Percentiles rank a stretch among this genome's conserved stretches.
Conservation (phyloP, 805 yeast species). For the Scheffersomyces spartinae region DNA sequence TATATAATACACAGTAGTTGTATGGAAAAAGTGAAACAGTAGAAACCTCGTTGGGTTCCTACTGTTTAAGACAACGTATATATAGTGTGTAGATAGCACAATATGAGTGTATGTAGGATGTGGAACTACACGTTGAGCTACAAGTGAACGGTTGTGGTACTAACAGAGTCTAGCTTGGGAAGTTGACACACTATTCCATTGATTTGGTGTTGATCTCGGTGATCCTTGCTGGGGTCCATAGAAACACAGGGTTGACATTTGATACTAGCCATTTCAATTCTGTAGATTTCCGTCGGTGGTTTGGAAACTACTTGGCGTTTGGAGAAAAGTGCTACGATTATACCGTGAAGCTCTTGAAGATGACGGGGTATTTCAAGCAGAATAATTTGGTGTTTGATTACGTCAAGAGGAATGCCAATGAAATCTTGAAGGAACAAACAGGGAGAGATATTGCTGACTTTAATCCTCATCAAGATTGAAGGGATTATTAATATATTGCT, state of each 20-base stretch:
- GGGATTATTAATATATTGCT: no score
- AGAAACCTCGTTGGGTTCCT: no score
- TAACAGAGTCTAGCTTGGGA: slow-evolving; percentile 60
- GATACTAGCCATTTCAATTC: slow-evolving; percentile 41
- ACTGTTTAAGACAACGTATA: no score
- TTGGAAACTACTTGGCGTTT: slow-evolving; percentile 40
- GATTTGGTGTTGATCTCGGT: slow-evolving; percentile 75
- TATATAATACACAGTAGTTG: no score
- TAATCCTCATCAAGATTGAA: no score
- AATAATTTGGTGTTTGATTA: slow-evolving; percentile 25
- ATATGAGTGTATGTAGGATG: no score
- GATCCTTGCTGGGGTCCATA: slow-evolving; percentile 74
- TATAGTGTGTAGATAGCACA: no score
- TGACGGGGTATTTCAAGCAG: slow-evolving; percentile 41
- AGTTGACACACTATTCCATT: slow-evolving; percentile 56
- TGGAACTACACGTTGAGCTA: no score
- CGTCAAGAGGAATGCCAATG: slow-evolving; percentile 19
- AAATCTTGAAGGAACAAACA: slow-evolving; percentile 17
- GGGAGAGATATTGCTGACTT: no score
- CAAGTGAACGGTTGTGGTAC: no score
- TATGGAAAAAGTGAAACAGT: no score
- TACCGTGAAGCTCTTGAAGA: slow-evolving; percentile 31
- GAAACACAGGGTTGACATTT: slow-evolving; percentile 62
- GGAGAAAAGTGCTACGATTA: slow-evolving; percentile 52
- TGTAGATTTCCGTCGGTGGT: slow-evolving; percentile 31